Evolutionary conservation across 1,284 basidiomycete genomes (phyloP).

Genomic region (Ustilago bromivora): DNA sequence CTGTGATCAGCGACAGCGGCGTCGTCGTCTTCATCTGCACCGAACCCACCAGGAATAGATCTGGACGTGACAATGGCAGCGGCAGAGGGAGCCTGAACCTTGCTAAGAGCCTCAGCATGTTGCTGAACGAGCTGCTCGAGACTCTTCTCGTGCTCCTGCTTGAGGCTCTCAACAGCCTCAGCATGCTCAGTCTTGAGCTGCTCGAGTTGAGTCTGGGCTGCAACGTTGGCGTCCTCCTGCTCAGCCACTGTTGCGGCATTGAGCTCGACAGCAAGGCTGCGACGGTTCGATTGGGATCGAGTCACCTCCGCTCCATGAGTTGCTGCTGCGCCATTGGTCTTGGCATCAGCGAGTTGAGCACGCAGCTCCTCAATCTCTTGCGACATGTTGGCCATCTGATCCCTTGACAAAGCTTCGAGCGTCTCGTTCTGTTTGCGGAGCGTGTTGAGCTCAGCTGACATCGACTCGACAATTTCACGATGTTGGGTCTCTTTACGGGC

Average conservation of each 20-base stretch:
- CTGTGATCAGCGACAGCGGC: slow-evolving; percentile 11
- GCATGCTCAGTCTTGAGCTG: slow-evolving; percentile 32
- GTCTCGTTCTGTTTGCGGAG: slow-evolving; percentile 83
- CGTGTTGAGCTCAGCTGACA: slow-evolving; percentile 78
- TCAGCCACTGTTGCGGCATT: slow-evolving; percentile 67
- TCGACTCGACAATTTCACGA: slow-evolving; percentile 79
- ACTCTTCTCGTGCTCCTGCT: slow-evolving; percentile 38
- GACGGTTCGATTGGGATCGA: slow-evolving; percentile 13
- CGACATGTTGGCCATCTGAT: slow-evolving; percentile 88
- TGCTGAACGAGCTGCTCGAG: slow-evolving; percentile 33
- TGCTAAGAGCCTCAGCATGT: slow-evolving; percentile 37
- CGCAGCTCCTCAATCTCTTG: slow-evolving; percentile 78
- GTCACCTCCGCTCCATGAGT: not conserved
- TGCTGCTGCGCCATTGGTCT: not conserved
- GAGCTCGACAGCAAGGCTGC: slow-evolving; percentile 86
- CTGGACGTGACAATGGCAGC: not conserved
- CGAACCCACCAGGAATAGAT: slow-evolving; percentile 22
- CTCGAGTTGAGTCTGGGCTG: slow-evolving; percentile 13
- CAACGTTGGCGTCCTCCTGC: slow-evolving; percentile 13
- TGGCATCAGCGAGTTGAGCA: slow-evolving; percentile 72
- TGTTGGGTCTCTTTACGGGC: slow-evolving; percentile 91
- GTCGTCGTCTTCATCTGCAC: slow-evolving; percentile 10
- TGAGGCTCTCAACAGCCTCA: slow-evolving; percentile 15
- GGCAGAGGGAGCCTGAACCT: slow-evolving; percentile 8
- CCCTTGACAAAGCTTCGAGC: slow-evolving; percentile 79